Conservation (phyloP, 371 early-diverging fungal genomes). For the Saksenaea oblongispora region DNA sequence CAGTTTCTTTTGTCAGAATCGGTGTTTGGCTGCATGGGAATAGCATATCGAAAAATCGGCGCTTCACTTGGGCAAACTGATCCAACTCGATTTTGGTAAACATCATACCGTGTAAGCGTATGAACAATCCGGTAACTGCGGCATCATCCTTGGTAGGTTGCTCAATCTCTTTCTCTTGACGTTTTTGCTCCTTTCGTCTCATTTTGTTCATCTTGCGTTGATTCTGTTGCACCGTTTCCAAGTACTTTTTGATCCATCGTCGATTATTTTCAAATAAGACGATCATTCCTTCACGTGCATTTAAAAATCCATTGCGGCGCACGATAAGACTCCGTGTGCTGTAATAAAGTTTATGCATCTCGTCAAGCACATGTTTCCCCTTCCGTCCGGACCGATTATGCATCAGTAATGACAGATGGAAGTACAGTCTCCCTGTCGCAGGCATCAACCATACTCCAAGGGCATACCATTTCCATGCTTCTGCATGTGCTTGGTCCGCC, state of each 20-base stretch:
- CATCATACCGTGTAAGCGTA: conserved; percentile 65
- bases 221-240: conserved; percentile 8
- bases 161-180: not conserved
- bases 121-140: conserved; percentile 43
- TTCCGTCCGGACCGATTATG: not conserved
- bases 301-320: conserved; percentile 44
- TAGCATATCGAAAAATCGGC: conserved; percentile 35
- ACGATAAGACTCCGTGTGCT: conserved; percentile 50
- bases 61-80: conserved; percentile 41
- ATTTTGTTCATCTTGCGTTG: conserved; percentile 1
- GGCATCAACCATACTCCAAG: conserved; percentile 63
- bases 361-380: conserved; percentile 10
- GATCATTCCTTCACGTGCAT: conserved; percentile 48
- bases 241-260: conserved; percentile 32
- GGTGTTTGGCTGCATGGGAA: conserved; percentile 15
- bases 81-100: conserved; percentile 71
- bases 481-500: conserved; percentile 33
- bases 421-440: conserved; percentile 53
- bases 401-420: conserved; percentile 39
- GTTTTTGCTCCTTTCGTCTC: conserved; percentile 14
- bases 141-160: conserved; percentile 8
- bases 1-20: not conserved
- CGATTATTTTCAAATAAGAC: conserved; percentile 48
- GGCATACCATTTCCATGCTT: conserved; percentile 55
- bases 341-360: conserved; percentile 44